phyloP scores from a whole-genome alignment of 352 stramenopile genomes.

The Aphanomyces euteiches region DNA sequence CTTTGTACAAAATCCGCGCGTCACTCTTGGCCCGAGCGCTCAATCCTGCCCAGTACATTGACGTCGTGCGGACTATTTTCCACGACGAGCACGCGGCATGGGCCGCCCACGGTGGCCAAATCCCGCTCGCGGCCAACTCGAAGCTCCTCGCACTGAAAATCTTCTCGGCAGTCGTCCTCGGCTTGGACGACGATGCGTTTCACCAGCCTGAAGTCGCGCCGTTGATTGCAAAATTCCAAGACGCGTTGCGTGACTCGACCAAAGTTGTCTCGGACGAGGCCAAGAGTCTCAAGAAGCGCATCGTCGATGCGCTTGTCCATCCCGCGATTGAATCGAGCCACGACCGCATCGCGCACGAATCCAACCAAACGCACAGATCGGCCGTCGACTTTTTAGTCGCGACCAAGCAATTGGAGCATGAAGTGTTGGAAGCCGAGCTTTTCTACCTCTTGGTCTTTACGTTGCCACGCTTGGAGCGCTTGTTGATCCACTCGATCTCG shows the following conservation, averaged over 20 bases:
- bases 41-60: no score
- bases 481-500: slow-evolving; percentile 14
- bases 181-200: slow-evolving; percentile 8
- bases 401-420: not conserved
- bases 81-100: not conserved
- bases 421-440: not conserved
- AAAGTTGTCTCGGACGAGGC: no score
- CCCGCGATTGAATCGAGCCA: slow-evolving; percentile 13
- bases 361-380: not conserved
- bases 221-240: no score
- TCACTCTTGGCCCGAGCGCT: no score
- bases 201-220: no score
- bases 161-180: not conserved
- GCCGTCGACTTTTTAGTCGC: slow-evolving; percentile 23
- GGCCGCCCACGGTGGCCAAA: slow-evolving; percentile 12
- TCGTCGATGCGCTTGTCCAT: slow-evolving; percentile 13
- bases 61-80: no score
- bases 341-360: not conserved
- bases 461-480: not conserved
- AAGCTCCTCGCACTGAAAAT: slow-evolving; percentile 7
- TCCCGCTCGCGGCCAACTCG: slow-evolving; percentile 9
- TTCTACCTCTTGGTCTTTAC: slow-evolving; percentile 23
- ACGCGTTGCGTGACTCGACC: no score
- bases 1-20: no score
- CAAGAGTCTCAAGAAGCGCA: no score